Evolutionary conservation across 2,329 filamentous ascomycete species (phyloP), one percentile per base, ranked within the genome.

Genomic region (Eurotiales sp.): DNA sequence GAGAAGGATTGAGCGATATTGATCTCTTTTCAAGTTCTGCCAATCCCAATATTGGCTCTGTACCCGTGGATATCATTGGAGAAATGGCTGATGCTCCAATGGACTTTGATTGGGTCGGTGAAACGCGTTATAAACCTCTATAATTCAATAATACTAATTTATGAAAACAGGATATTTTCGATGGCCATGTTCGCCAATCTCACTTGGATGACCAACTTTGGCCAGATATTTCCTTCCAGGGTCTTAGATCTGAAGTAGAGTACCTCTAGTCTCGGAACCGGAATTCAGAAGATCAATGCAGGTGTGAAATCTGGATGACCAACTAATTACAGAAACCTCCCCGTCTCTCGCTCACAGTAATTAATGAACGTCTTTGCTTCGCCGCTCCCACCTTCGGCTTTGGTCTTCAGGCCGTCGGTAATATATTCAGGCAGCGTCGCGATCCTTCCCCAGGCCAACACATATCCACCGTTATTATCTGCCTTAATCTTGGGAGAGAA

Each of bases 361-460:
- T 66, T 60, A 66, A 66, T 72, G 42, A 76, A 66, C 56, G 62
- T 66, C 56, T 58, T 57, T 39, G 64, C 61, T 40, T 59, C 55
- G 3, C 63, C 67, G 19, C 53, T 62, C 15, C 63, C 60, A 21
- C 64, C 67, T 25, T 67, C 56, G 19, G 49, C 51, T 34, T 55
- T 46, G 7, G 46, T 27, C 46, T 55, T 56, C 37, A 63, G 52
- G 1, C 62, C 62, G 11, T 55, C 51, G 23, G 55, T 29, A 4
- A 66, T 51, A 56, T 67, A 59, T 32, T 58, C 65, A 2, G 15
- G 62, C 51, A 40, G 49, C 52, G n/a, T 51, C 59, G 25, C 68
- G 62, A 55, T 53, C 17, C 72, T 61, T 8, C 77, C 77, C 73
- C 75, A 81, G 1, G 77, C 77, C 45, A 76, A 64, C 22, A 80